These are phyloP conservation scores for Leishmania mexicana DNA, from an alignment of 208 protist genomes.

Conservation along the genomic window DNA sequence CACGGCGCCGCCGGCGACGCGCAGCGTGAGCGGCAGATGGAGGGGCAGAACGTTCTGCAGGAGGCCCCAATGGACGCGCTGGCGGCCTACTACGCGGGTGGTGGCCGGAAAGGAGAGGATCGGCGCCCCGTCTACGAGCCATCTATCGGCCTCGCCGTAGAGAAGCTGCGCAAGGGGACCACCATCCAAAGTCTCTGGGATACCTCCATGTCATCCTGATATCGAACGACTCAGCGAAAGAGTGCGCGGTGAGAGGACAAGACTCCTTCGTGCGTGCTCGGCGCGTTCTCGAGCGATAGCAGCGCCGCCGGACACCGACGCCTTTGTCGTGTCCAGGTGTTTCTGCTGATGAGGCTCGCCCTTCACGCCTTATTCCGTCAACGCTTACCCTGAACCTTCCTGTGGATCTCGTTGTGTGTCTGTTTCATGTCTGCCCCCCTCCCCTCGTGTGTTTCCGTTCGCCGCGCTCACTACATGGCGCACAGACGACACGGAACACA, in stretches of 20 bases:
- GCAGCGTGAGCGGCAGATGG: constrained; percentile 18
- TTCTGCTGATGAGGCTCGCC: not conserved
- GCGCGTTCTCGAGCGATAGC: not conserved
- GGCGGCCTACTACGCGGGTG: constrained; percentile 93
- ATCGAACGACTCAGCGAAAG: not conserved
- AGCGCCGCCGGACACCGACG: not conserved
- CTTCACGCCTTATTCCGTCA: not conserved
- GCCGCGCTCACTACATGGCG: not conserved
- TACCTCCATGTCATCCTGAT: constrained; percentile 25
- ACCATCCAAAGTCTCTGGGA: constrained; percentile 88
- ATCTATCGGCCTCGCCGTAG: constrained; percentile 89
- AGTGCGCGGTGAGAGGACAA: not conserved
- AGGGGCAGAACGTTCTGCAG: constrained; percentile 82
- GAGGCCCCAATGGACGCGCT: constrained; percentile 85
- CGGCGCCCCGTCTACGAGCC: constrained; percentile 78
- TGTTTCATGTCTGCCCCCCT: not conserved
- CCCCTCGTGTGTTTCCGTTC: not conserved
- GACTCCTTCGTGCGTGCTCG: not conserved
- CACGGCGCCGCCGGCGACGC: not conserved
- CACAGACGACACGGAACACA: not conserved
- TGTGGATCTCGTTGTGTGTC: not conserved
- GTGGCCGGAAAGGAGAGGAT: constrained; percentile 76
- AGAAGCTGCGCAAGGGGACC: constrained; percentile 84
- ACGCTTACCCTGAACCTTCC: not conserved
- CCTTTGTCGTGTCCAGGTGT: not conserved